phyloP scores from a whole-genome alignment of 1,284 basidiomycete species.

The Cutaneotrichosporon cyanovorans region DNA sequence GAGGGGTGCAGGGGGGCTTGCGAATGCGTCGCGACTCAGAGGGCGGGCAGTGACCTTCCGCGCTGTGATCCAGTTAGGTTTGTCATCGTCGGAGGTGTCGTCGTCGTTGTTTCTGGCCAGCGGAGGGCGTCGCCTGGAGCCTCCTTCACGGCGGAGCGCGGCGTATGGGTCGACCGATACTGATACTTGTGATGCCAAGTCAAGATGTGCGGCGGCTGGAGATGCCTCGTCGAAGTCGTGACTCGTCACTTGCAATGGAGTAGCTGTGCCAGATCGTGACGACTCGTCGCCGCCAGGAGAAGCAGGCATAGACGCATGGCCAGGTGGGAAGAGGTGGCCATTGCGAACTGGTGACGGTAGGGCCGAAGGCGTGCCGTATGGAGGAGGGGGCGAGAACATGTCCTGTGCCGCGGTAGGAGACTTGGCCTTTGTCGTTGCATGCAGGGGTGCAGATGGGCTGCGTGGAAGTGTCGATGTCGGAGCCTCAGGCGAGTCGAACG shows the following conservation, averaged over 20 bases:
- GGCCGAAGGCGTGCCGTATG: neutral
- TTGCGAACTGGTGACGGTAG: neutral
- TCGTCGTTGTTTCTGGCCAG: neutral
- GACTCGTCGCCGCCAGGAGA: neutral
- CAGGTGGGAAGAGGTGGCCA: conserved; percentile 6
- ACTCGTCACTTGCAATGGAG: neutral
- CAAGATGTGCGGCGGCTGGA: conserved; percentile 13
- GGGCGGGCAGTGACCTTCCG: conserved; percentile 15
- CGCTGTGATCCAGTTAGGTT: conserved; percentile 8
- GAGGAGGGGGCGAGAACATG: conserved; percentile 6
- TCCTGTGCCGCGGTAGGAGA: neutral
- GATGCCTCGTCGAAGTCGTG: neutral
- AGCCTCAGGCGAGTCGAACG: neutral
- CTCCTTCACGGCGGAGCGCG: conserved; percentile 15
- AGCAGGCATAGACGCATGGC: neutral
- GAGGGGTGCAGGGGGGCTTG: neutral
- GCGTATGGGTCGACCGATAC: conserved; percentile 22
- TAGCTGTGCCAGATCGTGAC: neutral
- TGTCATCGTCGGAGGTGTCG: conserved; percentile 3
- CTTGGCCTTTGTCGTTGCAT: conserved; percentile 2
- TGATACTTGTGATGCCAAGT: conserved; percentile 13
- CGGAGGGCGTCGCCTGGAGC: neutral
- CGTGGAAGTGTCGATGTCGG: neutral
- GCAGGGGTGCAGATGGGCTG: conserved; percentile 2
- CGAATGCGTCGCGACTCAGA: neutral